Evolutionary conservation across 148 eudicot genomes (phyloP).

Genomic region (Vaccinium corymbosum): DNA sequence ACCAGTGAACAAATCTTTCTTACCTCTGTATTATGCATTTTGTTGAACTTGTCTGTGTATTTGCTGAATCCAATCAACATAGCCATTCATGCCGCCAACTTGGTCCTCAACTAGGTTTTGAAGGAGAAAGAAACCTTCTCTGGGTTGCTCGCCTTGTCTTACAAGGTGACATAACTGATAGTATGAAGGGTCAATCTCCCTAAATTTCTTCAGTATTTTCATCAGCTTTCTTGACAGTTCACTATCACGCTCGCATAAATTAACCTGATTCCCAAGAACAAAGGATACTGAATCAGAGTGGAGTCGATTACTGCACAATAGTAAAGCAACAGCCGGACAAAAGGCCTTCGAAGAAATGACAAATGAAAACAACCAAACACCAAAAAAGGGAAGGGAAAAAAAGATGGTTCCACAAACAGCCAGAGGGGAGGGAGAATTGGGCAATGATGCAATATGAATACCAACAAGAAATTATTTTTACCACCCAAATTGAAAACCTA

Average conservation of each 20-base stretch:
- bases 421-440: neutral
- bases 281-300: conserved; percentile 11
- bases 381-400: neutral
- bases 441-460: neutral
- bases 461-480: neutral
- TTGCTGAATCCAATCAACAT: conserved; percentile 79
- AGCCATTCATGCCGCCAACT: conserved; percentile 66
- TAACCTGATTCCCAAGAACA: conserved; percentile 41
- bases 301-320: neutral
- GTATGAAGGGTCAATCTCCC: conserved; percentile 64
- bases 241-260: conserved; percentile 42
- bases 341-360: neutral
- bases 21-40: conserved; percentile 58
- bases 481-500: neutral
- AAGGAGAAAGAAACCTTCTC: conserved; percentile 85
- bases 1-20: conserved; percentile 10
- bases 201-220: conserved; percentile 48
- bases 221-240: conserved; percentile 79
- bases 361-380: neutral
- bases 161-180: conserved; percentile 86
- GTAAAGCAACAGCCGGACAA: neutral
- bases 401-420: neutral
- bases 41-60: conserved; percentile 82
- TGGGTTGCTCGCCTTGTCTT: conserved; percentile 95
- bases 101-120: conserved; percentile 88